Base-by-base conservation (phyloP, 352 stramenopile genomes). In the Peronospora belbahrii region DNA sequence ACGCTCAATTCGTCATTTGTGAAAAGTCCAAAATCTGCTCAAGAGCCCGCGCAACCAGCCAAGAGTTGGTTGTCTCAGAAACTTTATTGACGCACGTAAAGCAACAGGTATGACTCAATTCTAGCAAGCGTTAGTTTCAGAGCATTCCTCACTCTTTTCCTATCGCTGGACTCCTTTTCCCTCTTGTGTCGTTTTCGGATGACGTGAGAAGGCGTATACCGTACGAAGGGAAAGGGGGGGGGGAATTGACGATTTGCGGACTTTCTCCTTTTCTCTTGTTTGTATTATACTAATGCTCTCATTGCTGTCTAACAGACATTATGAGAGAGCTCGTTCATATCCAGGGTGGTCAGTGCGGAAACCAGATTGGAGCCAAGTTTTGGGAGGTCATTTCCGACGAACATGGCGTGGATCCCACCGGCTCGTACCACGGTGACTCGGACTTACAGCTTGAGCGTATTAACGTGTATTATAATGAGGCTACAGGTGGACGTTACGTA, bases 401-500 rank as follows among this genome's bases (percentile, higher is more conserved):
- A 67, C 95, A 98, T 65, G 95, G 93, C 39, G 91, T 98, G 52
- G 77, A 95, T 64, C 74, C 79, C 13, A 93, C 78, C 28, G 95
- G 95, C 64, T 79, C 62, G 47, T 98, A 98, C 76, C 72, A 95
- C 62, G 95, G 95, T 42, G 94, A 98, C 81, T 98, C 95, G 33
- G 86, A 97, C 56, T 61, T 97, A 31, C 96, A 99, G 75, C 78
- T 98, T 37, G 84, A 98, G 64, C 88, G 96, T 63, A 98, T 99
- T 75, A 98, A 98, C 58, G 96, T 98, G 44, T 99, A 99, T 83
- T 99, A 98, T 86, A 98, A 98, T 62, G 96, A 99, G 78, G 96
- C 93, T 42, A 97, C 92, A 38, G 88, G 83, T 42, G 96, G 95
- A 47, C 89, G 95, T 42, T 99, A 98, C 56, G 96, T 99, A 59